phyloP scores from a whole-genome alignment of 2,329 filamentous ascomycete genomes.

The Parascedosporium putredinis region DNA sequence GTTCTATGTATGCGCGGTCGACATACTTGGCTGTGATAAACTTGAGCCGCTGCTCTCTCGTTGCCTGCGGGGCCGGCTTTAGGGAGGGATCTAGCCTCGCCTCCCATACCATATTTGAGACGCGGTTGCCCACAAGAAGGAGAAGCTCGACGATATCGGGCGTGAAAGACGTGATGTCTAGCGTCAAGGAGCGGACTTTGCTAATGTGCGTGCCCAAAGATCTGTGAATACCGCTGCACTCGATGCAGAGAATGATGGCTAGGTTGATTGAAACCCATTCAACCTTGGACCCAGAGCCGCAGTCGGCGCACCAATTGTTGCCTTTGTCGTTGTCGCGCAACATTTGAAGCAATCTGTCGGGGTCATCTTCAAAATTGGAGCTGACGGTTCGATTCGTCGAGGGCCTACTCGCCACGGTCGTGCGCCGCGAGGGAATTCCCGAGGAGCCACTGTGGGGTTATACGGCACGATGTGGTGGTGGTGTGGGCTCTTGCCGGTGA shows the following conservation, averaged over 20 bases:
- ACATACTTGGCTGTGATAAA: constrained; percentile 96
- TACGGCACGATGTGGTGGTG: constrained; percentile 40
- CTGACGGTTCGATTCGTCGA: constrained; percentile 57
- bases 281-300: constrained; percentile 80
- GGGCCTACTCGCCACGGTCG: constrained; percentile 83
- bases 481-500: constrained; percentile 87
- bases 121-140: constrained; percentile 80
- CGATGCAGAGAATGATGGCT: constrained; percentile 91
- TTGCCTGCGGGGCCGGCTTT: constrained; percentile 70
- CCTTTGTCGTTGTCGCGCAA: constrained; percentile 85
- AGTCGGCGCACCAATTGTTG: constrained; percentile 91
- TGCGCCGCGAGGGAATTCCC: constrained; percentile 65
- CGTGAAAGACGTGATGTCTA: constrained; percentile 94
- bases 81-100: constrained; percentile 61
- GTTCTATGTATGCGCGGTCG: constrained; percentile 70
- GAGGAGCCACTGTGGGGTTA: constrained; percentile 32
- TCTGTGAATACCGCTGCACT: constrained; percentile 94
- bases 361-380: constrained; percentile 68
- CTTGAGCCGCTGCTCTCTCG: constrained; percentile 78
- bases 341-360: constrained; percentile 75
- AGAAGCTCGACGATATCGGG: constrained; percentile 93
- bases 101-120: constrained; percentile 97
- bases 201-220: constrained; percentile 96
- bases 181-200: constrained; percentile 87
- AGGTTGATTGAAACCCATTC: constrained; percentile 99